These are phyloP conservation scores for Hura crepitans DNA, from an alignment of 441 rosid genomes.

Conservation along the genomic window DNA sequence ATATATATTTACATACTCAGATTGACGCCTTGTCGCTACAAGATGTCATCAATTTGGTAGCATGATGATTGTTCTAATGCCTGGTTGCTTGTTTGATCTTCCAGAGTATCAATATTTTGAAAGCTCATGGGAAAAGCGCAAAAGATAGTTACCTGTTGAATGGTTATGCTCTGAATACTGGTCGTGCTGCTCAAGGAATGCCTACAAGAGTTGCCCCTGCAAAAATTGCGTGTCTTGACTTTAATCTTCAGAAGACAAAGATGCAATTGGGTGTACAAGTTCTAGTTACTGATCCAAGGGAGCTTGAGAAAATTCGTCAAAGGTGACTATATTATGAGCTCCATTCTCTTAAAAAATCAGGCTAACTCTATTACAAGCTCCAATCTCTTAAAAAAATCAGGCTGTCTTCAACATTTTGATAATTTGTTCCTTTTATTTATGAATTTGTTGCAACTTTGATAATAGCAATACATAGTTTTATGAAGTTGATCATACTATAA, in stretches of 20 bases:
- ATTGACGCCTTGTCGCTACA: not conserved
- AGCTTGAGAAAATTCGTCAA: constrained; percentile 93
- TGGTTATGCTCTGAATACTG: constrained; percentile 91
- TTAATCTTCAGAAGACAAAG: constrained; percentile 94
- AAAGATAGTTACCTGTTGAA: constrained; percentile 85
- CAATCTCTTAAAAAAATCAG: not conserved
- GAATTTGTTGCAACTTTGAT: not conserved
- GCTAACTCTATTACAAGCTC: not conserved
- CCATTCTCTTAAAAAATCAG: constrained; percentile 1
- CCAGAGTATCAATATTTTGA: constrained; percentile 82
- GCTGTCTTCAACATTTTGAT: not conserved
- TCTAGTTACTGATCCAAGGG: constrained; percentile 89
- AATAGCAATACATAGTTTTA: not conserved
- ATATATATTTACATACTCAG: not conserved
- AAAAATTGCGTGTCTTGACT: constrained; percentile 92
- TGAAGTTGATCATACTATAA: not conserved
- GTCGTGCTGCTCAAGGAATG: constrained; percentile 99
- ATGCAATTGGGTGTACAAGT: constrained; percentile 98
- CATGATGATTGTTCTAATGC: constrained; percentile 11
- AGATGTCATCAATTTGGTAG: not conserved
- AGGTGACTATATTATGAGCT: constrained; percentile 44
- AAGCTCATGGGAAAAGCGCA: constrained; percentile 95
- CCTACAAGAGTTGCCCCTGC: constrained; percentile 84
- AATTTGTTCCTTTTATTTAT: not conserved
- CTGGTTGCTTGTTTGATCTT: constrained; percentile 22